phyloP scores from a whole-genome alignment of 306 rosid species.

The Cucurbita pepo region DNA sequence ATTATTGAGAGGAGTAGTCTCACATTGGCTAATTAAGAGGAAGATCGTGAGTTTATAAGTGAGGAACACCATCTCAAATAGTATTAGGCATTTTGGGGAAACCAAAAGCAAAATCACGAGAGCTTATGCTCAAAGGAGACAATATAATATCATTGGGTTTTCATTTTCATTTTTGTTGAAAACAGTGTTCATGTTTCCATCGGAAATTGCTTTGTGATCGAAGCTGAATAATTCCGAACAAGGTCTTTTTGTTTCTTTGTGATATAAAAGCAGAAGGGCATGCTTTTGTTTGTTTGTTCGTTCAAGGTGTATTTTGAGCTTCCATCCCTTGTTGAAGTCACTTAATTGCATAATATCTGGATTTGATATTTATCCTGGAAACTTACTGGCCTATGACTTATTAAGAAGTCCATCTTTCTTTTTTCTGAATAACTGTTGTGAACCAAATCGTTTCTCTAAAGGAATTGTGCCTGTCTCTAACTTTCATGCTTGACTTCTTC shows the following conservation, averaged over 20 bases:
- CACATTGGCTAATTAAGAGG: no score
- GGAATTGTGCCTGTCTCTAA: background rate
- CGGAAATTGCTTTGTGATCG: background rate
- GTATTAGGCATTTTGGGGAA: no score
- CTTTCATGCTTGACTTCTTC: background rate
- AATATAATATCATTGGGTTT: no score
- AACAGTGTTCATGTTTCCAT: background rate
- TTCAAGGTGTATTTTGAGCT: background rate
- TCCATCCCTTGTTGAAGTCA: background rate
- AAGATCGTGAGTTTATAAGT: no score
- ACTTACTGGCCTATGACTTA: background rate
- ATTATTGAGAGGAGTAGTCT: no score
- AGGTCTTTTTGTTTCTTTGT: background rate
- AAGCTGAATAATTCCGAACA: no score
- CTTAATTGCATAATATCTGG: background rate
- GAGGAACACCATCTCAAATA: no score
- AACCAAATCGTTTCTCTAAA: background rate
- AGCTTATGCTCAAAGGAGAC: no score
- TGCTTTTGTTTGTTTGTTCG: background rate
- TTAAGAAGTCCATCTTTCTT: background rate
- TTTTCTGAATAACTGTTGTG: background rate
- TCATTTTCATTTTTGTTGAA: no score
- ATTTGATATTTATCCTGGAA: background rate
- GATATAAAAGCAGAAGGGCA: background rate
- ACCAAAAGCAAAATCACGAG: no score